Percentiles rank a stretch among this genome's conserved stretches.
These are phyloP conservation scores for Metarhizium robertsii DNA, from an alignment of 2,329 filamentous ascomycete genomes.

Conservation along the genomic window DNA sequence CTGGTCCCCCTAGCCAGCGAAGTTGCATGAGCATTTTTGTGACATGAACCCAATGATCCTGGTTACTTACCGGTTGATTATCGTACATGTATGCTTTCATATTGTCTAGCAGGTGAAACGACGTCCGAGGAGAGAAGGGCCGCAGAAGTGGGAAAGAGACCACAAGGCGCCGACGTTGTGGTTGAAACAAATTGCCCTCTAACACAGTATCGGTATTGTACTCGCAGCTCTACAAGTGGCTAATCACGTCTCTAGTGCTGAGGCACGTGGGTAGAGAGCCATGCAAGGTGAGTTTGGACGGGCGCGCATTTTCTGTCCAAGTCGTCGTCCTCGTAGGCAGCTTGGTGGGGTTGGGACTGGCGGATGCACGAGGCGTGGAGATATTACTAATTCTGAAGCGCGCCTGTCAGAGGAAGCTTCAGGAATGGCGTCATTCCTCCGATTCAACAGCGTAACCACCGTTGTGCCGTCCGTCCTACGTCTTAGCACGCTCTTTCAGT, in stretches of 20 bases:
- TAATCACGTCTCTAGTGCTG: background rate
- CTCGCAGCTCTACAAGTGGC: background rate
- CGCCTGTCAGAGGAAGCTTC: too few relatives aligned
- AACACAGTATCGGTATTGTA: too few relatives aligned
- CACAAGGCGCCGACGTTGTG: background rate
- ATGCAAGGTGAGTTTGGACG: background rate
- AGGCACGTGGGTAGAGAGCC: background rate
- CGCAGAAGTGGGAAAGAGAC: background rate
- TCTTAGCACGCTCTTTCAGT: too few relatives aligned
- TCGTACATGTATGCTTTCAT: slow-evolving; percentile 54
- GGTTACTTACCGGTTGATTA: slow-evolving; percentile 37
- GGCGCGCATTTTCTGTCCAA: too few relatives aligned
- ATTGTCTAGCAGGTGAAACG: slow-evolving; percentile 10
- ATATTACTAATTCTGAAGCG: too few relatives aligned
- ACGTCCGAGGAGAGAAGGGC: too few relatives aligned
- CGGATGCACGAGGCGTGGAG: too few relatives aligned
- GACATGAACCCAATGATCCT: background rate
- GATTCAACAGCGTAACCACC: too few relatives aligned
- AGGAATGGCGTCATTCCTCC: too few relatives aligned
- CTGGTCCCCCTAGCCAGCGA: slow-evolving; percentile 68
- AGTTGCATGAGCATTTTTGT: background rate
- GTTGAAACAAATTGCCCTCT: background rate
- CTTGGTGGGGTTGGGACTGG: background rate
- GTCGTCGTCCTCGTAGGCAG: background rate
- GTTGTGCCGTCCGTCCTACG: too few relatives aligned